Percentiles rank a stretch among this genome's conserved stretches.
Evolutionary conservation across 257 asterid genomes (phyloP).

Genomic region (Parsonsia alboflavescens): DNA sequence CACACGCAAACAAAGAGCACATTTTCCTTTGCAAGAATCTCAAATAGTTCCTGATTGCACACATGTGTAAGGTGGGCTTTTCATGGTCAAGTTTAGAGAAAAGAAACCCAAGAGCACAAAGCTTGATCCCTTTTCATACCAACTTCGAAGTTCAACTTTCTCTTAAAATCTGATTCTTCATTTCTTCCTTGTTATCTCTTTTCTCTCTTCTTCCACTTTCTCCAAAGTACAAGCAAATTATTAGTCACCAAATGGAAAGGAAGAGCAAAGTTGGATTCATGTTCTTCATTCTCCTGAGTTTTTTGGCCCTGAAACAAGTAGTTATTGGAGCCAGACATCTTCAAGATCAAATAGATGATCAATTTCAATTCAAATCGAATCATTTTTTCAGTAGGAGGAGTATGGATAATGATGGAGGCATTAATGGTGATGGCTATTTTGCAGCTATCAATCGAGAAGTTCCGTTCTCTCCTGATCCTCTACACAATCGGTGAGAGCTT

Average conservation of each 20-base stretch:
- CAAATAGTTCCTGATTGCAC: not conserved
- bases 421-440: conserved; percentile 25
- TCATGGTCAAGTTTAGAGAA: not conserved
- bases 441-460: conserved; percentile 34
- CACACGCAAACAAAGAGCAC: not conserved
- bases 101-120: not conserved
- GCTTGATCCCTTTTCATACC: not conserved
- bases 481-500: conserved; percentile 27
- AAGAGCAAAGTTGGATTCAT: conserved; percentile 11
- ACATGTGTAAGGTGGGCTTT: not conserved
- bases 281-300: conserved; percentile 17
- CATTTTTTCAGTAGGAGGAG: not conserved
- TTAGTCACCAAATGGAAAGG: not conserved
- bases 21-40: not conserved
- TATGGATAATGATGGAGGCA: not conserved
- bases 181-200: not conserved
- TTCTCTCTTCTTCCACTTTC: not conserved
- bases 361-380: not conserved
- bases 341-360: conserved; percentile 11
- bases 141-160: too few relatives aligned
- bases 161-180: not conserved
- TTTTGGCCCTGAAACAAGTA: conserved; percentile 14
- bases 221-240: too few relatives aligned
- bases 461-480: conserved; percentile 43
- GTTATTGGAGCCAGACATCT: conserved; percentile 29